Conservation (phyloP, 2,329 filamentous ascomycete genomes). For the Cryphonectria nitschkei region DNA sequence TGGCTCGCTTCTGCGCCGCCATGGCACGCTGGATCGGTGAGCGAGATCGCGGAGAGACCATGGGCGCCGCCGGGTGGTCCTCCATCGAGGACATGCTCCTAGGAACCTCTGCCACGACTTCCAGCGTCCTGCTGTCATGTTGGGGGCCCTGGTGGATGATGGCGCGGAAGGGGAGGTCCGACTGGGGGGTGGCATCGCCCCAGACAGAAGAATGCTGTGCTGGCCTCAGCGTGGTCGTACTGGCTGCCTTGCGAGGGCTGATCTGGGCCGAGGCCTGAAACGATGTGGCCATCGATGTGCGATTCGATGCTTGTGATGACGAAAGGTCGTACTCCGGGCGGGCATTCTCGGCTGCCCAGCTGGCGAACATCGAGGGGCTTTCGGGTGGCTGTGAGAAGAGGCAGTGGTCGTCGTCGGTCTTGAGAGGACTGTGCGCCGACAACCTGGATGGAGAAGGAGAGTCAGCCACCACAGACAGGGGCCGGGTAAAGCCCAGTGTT, state of each 20-base stretch:
- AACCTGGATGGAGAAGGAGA: constrained; percentile 42
- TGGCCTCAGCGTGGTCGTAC: constrained; percentile 38
- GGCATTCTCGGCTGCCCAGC: constrained; percentile 26
- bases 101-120: constrained; percentile 22
- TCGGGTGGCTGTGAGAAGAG: constrained; percentile 27
- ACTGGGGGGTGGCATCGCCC: constrained; percentile 11
- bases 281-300: constrained; percentile 17
- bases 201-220: constrained; percentile 23
- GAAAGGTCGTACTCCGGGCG: constrained; percentile 18
- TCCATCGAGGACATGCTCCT: constrained; percentile 42
- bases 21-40: constrained; percentile 27
- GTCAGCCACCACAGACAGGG: constrained; percentile 59
- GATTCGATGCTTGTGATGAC: constrained; percentile 16
- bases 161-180: constrained; percentile 8
- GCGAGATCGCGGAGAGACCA: constrained; percentile 17
- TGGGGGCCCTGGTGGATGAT: neutral
- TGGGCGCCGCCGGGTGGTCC: constrained; percentile 34
- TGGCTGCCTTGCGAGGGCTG: constrained; percentile 39
- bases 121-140: neutral
- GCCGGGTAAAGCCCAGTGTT: constrained; percentile 51
- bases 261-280: constrained; percentile 25
- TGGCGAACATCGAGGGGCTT: constrained; percentile 32
- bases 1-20: constrained; percentile 29
- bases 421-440: constrained; percentile 15
- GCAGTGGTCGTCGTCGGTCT: constrained; percentile 6